Percentiles rank a stretch among this genome's conserved stretches.
These are phyloP conservation scores for Aspergillus hortae DNA, from an alignment of 2,329 filamentous ascomycete species.

Conservation along the genomic window DNA sequence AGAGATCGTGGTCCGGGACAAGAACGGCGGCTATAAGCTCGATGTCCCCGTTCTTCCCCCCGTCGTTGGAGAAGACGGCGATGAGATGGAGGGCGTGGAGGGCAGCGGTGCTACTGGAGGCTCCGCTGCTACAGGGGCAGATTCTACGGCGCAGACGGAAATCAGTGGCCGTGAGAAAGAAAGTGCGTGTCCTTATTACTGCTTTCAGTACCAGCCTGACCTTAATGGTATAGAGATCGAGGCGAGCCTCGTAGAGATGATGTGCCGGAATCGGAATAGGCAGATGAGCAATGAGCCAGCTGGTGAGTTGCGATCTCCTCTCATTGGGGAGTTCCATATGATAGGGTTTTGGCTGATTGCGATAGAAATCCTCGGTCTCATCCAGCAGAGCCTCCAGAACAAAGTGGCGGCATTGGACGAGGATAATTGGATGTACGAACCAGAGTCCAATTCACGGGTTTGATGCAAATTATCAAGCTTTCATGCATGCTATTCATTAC, in stretches of 20 bases:
- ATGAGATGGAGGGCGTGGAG: slow-evolving; percentile 42
- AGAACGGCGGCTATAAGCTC: slow-evolving; percentile 47
- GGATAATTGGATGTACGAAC: slow-evolving; percentile 89
- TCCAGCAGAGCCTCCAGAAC: slow-evolving; percentile 66
- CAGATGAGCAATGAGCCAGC: slow-evolving; percentile 62
- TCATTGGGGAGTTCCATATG: not conserved
- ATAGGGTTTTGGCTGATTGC: slow-evolving; percentile 8
- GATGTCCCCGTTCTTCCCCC: slow-evolving; percentile 43
- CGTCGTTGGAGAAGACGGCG: slow-evolving; percentile 34
- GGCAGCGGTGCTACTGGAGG: slow-evolving; percentile 28
- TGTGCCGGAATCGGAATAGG: slow-evolving; percentile 36
- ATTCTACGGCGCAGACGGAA: slow-evolving; percentile 45
- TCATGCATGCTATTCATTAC: slow-evolving; percentile 1
- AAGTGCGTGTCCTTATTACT: slow-evolving; percentile 26
- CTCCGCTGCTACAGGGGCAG: slow-evolving; percentile 44
- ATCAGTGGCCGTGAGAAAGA: slow-evolving; percentile 36
- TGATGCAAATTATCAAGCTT: slow-evolving; percentile 17
- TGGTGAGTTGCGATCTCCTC: slow-evolving; percentile 48
- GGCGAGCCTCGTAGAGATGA: slow-evolving; percentile 43
- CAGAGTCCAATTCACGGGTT: slow-evolving; percentile 51
- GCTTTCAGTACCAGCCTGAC: not conserved
- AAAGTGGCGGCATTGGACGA: slow-evolving; percentile 73
- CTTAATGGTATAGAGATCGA: slow-evolving; percentile 41
- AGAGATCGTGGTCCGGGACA: slow-evolving; percentile 50
- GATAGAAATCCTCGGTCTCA: slow-evolving; percentile 65